Percentiles rank a stretch among this genome's conserved stretches.
Evolutionary conservation across 768 basidiomycete species (phyloP).

Genomic region (Gloeopeniophorella convolvens): DNA sequence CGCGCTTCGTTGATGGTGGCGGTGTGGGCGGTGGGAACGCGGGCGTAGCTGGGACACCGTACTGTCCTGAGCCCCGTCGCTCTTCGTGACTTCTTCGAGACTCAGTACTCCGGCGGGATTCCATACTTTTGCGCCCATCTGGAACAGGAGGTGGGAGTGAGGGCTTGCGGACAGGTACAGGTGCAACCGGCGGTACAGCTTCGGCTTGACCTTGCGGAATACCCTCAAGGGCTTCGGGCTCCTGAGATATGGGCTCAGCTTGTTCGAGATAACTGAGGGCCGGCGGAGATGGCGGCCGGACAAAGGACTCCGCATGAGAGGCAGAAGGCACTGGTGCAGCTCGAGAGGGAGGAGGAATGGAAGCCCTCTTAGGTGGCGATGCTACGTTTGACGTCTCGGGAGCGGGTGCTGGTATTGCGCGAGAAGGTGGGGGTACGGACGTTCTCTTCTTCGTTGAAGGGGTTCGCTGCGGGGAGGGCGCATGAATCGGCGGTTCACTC

Average conservation of each 20-base stretch:
- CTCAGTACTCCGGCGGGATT: constrained; percentile 14
- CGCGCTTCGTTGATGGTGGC: constrained; percentile 7
- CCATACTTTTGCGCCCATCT: constrained; percentile 8
- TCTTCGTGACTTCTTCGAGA: constrained; percentile 4
- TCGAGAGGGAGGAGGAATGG: constrained; percentile 14
- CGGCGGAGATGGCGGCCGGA: not conserved
- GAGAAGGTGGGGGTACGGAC: constrained; percentile 10
- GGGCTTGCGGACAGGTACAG: not conserved
- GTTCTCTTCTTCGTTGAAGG: constrained; percentile 8
- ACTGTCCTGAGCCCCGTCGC: constrained; percentile 7
- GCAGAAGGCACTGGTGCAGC: constrained; percentile 8
- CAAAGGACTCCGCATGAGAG: not conserved
- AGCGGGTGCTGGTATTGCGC: not conserved
- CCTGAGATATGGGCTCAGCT: constrained; percentile 6
- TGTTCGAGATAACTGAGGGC: constrained; percentile 2
- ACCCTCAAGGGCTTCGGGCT: constrained; percentile 4
- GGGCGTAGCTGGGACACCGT: not conserved
- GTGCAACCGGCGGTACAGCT: not conserved
- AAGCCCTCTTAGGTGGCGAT: constrained; percentile 10
- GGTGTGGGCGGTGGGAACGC: not conserved
- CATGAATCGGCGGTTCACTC: not conserved
- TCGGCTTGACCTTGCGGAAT: constrained; percentile 3
- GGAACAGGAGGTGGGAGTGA: constrained; percentile 5
- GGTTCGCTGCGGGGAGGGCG: constrained; percentile 1
- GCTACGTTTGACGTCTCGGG: not conserved